Evolutionary conservation across 495 filamentous ascomycete genomes (phyloP), one percentile per base, ranked within the genome.

Genomic region (Xylaria longipes): DNA sequence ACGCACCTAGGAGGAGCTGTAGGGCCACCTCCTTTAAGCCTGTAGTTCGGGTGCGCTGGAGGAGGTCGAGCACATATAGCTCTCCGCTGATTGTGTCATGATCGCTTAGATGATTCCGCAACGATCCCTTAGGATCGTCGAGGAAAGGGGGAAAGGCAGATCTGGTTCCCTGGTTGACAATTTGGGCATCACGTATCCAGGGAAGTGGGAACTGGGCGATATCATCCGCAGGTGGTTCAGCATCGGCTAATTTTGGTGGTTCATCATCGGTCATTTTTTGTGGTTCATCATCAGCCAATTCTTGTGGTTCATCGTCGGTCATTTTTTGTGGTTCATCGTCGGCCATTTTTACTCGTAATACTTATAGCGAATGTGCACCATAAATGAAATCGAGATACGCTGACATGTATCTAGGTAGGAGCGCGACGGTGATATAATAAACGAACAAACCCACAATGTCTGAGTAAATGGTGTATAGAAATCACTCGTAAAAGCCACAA

Each of bases 151-250:
- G 35, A 12, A 61, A 62, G 4, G 68, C 45, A 20, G 22, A 39
- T 22, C 35, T 33, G 27, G 3, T 27, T 8, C 54, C 45, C 3
- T 5, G 5, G 43, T 70, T 70, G 68, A 62, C 27, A 5, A 62
- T 70, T 14, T 35, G 20, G 8, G 68, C 56, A 12, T 56, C 8
- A n/a, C 54, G 37, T 15, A 69, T 3, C 66, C 66, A 69, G 25
- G 29, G 27, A 20, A 33, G 46, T 14, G 20, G 37, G 43, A 31
- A 6, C 20, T 27, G 22, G 62, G 25, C 8, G n/a, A 48, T 29
- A 15, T 8, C 9, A 14, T 3, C n/a, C 35, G 35, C 37, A 0
- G 31, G 52, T 31, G 25, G 27, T 31, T 63, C 60, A 22, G 29
- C 33, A 60, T 37, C 22, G 3, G 37, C 35, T 37, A 63, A 45